Conservation (phyloP, 2,329 filamentous ascomycete genomes). For the Calonectria montana region DNA sequence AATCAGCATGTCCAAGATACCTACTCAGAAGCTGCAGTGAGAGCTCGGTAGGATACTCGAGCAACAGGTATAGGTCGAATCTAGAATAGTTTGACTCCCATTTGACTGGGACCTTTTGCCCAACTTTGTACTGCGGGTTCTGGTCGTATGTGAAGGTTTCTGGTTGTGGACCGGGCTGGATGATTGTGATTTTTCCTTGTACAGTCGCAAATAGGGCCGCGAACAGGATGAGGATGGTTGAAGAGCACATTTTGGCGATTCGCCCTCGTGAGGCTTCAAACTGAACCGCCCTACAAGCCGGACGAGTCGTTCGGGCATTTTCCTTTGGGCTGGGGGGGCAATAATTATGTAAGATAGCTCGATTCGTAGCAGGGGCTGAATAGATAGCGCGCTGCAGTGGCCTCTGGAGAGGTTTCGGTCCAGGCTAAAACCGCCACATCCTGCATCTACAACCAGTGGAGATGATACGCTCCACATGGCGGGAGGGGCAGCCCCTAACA, state of each 20-base stretch:
- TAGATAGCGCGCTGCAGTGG: neutral
- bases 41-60: neutral
- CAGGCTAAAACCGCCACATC: neutral
- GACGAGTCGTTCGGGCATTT: neutral
- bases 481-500: neutral
- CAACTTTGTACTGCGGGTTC: neutral
- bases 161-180: neutral
- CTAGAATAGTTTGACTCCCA: neutral
- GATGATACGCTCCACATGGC: neutral
- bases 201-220: neutral
- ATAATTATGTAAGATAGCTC: neutral
- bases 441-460: neutral
- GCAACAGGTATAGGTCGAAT: neutral
- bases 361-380: neutral
- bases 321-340: neutral
- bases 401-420: neutral
- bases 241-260: neutral
- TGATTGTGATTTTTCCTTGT: neutral
- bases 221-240: neutral
- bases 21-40: neutral
- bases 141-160: neutral
- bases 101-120: neutral
- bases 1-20: neutral
- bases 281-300: neutral
- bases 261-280: neutral